These are phyloP conservation scores for Rubroshorea leprosula DNA, from an alignment of 345 rosid species.

Conservation along the genomic window DNA sequence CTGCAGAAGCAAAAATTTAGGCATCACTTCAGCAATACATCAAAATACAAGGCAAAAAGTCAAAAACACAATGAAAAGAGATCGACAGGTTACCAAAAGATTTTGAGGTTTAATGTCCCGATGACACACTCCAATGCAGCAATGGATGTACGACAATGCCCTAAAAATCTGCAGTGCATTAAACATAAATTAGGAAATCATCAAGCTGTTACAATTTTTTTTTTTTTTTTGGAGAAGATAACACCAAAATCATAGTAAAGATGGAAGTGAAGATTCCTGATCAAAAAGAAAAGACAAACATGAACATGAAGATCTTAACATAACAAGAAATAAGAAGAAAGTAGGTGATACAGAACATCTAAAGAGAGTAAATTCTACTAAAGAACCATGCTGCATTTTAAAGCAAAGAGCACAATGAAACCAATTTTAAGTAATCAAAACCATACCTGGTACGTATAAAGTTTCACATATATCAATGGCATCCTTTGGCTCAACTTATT, in stretches of 20 bases:
- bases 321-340: no score
- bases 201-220: background rate
- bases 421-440: no score
- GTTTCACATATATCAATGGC: constrained; percentile 90
- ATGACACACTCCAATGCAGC: constrained; percentile 82
- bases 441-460: constrained; percentile 83
- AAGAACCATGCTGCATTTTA: no score
- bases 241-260: background rate
- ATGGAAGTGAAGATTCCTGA: no score
- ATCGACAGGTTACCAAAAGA: constrained; percentile 57
- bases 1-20: constrained; percentile 26
- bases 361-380: no score
- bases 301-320: background rate
- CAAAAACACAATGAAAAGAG: background rate
- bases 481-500: constrained; percentile 84
- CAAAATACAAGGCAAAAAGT: background rate
- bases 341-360: no score
- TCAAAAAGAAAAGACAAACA: background rate
- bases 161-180: constrained; percentile 71
- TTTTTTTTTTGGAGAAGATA: background rate
- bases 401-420: no score
- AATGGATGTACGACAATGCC: constrained; percentile 86
- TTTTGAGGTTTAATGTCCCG: constrained; percentile 98
- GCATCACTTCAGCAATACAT: background rate
- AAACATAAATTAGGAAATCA: constrained; percentile 4